Evolutionary conservation across 2,329 filamentous ascomycete species (phyloP), one percentile per base, ranked within the genome.

Genomic region (Malbranchea zuffiana): DNA sequence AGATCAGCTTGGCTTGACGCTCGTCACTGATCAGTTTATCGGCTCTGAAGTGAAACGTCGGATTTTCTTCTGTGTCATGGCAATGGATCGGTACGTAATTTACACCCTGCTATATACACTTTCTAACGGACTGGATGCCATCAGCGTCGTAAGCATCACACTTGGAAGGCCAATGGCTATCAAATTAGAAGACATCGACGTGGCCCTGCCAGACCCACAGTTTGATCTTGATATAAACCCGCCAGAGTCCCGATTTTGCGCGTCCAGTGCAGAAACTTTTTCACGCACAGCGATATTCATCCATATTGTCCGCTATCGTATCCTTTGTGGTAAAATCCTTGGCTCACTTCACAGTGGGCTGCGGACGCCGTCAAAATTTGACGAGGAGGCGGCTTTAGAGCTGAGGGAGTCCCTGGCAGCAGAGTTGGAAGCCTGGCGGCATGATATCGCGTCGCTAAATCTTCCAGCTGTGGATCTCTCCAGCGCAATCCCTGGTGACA

Each of bases 21-120:
- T n/a, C n/a, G 36, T 11, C 20, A 32, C 36, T n/a, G 36, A 39
- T n/a, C 24, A 31, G 17, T 36, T 37, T 13, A 35, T 38, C 30
- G 30, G 28, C 6, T 41, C 35, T 29, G 61, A 66, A 41, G 51
- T 58, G 0, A 53, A 54, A 4, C 44, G 60, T 3, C 39, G 61
- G 6, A 65, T 61, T 23, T 67, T 67, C 36, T 67, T 64, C 61
- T 63, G 58, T 37, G 51, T 64, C 1, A 51, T 66, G 2, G 54
- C 56, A 1, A 50, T 64, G 42, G 62, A 65, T 37, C 47, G 60
- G 24, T 56, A 57, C 6, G 56, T 19, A 32, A 12, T 11, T n/a
- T 25, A 5, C 10, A 12, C 6, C n/a, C 26, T 16, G 3, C 18
- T 24, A 3, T 12, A 11, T 12, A 10, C 3, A 10, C 13, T 26